Base-by-base conservation (phyloP, 306 rosid genomes). In the Dalbergia oliveri region DNA sequence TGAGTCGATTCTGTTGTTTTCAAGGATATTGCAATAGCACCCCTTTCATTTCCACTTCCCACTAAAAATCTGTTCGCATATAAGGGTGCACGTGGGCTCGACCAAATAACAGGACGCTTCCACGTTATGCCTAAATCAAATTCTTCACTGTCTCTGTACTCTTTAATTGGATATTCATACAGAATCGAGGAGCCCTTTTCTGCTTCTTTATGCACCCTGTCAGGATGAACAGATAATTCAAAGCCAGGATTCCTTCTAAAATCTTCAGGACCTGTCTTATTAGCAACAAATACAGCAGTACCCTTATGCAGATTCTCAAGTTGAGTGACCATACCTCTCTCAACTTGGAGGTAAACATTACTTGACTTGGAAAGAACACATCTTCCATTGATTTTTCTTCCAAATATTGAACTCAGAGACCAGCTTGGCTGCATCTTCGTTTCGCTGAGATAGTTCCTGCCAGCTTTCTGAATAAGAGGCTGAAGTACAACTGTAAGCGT, bases 11-110 rank as follows among this genome's bases (percentile, higher is more conserved):
- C 87, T 61, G 94, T 88, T 44, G 99, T 87, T 73, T 79, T 91
- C 79, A 93, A 84, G 79, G 91, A 91, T 84, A 95, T 88, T 69
- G 99, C 94, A 86, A 95, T 93, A 21, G 92, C 90, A 44, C 99
- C 99, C 85, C 99, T 90, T 89, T 93, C 97, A 73, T 93, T 93
- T 80, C 98, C 98, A 81, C 97, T 90, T 59, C 98, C 97, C 90
- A 87, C 91, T 79, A 95, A 78, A 86, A 91, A 95, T 86, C 98
- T 87, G 75, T 90, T 91, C 41, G 93, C 93, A 74, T 89, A 89
- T 75, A 95, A 87, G 18, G 99, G 99, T 61, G 93, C 90, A 75
- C 81, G 91, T 73, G 86, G 88, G 68, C 87, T 84, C 11, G 93
- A 88, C 99, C 98, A 95, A 88, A 84, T 84, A 60, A 91, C 82